phyloP scores from a whole-genome alignment of 2,329 filamentous ascomycete species.

The Phaeosphaeriaceae sp. region DNA sequence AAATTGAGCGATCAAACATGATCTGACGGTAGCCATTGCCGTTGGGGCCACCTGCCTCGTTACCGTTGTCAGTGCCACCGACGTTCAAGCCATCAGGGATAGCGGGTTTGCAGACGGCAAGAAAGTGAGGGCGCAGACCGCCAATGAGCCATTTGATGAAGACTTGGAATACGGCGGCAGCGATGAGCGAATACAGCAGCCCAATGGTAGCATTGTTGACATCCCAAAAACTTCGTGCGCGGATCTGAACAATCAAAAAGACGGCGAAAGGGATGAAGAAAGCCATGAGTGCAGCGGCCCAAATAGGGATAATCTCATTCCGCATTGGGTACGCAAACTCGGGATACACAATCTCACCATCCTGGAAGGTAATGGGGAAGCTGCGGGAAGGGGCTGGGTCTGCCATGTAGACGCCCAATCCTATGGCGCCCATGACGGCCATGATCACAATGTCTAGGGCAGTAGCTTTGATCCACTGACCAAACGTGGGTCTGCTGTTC shows the following conservation, averaged over 20 bases:
- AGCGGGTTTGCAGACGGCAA: conserved; percentile 71
- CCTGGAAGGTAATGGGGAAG: conserved; percentile 70
- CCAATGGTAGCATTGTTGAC: conserved; percentile 74
- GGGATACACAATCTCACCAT: conserved; percentile 72
- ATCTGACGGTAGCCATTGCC: conserved; percentile 63
- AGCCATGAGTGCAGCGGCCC: conserved; percentile 70
- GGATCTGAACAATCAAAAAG: conserved; percentile 70
- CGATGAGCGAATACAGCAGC: conserved; percentile 72
- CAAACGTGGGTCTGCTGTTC: conserved; percentile 62
- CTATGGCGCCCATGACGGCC: conserved; percentile 68
- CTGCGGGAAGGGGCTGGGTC: conserved; percentile 71
- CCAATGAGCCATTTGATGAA: conserved; percentile 79
- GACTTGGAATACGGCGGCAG: conserved; percentile 76
- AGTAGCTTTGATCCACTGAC: conserved; percentile 72
- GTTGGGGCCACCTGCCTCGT: conserved; percentile 55
- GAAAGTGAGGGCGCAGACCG: conserved; percentile 68
- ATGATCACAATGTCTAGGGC: conserved; percentile 73
- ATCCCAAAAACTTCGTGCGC: conserved; percentile 60
- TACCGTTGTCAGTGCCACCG: conserved; percentile 22
- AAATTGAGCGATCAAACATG: conserved; percentile 73
- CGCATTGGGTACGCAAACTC: conserved; percentile 74
- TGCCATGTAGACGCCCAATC: conserved; percentile 71
- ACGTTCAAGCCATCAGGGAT: conserved; percentile 49
- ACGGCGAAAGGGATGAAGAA: conserved; percentile 69
- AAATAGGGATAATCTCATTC: conserved; percentile 70